Evolutionary conservation across 441 rosid genomes (phyloP).

Genomic region (Populus hybrid): DNA sequence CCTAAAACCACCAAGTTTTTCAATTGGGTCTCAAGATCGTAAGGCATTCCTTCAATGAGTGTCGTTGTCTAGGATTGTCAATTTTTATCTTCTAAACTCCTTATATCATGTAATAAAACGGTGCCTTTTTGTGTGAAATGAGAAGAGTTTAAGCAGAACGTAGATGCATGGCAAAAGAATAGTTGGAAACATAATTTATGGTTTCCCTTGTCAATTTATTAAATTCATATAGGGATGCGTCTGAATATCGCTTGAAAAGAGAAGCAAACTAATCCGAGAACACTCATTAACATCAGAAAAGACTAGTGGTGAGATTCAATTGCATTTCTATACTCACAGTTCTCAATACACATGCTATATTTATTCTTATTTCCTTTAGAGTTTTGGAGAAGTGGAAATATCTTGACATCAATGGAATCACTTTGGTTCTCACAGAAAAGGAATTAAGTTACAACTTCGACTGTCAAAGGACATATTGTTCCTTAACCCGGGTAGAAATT

Average conservation of each 20-base stretch:
- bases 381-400: background rate
- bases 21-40: too few species aligned
- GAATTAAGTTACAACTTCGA: background rate
- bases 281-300: too few species aligned
- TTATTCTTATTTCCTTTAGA: background rate
- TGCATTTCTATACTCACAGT: too few species aligned
- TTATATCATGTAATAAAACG: background rate
- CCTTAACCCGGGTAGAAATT: background rate
- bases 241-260: too few species aligned
- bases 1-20: background rate
- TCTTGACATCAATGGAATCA: background rate
- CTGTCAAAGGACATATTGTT: background rate
- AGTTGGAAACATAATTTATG: background rate
- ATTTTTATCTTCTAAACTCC: background rate
- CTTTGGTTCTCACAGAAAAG: background rate
- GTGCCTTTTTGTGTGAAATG: background rate
- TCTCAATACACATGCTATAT: too few species aligned
- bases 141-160: background rate
- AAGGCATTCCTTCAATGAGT: background rate
- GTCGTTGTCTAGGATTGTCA: background rate
- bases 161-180: background rate
- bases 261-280: too few species aligned
- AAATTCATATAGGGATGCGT: too few species aligned
- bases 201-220: background rate
- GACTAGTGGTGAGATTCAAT: too few species aligned